A percentile compares a stretch with the other conserved stretches of the same genome.
phyloP scores from a whole-genome alignment of 2,329 filamentous ascomycete species.

The Pseudocercospora crystallina region DNA sequence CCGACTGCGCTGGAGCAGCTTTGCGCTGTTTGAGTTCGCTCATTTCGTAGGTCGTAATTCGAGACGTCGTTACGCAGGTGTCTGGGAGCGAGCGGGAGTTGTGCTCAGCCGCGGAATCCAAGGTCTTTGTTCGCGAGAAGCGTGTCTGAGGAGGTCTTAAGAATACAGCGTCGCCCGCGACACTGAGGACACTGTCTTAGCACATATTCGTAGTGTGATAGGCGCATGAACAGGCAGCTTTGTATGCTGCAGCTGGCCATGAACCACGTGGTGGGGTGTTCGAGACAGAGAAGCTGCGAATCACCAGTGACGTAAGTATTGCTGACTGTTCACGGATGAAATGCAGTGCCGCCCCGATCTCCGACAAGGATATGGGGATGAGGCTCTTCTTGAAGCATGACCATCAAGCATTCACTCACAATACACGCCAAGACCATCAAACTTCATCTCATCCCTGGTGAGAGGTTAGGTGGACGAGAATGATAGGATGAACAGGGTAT shows the following conservation, averaged over 20 bases:
- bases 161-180: slow-evolving; percentile 16
- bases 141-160: no score
- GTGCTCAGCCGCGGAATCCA: no score
- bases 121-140: no score
- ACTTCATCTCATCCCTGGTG: no score
- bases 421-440: no score
- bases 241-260: not conserved
- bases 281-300: no score
- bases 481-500: slow-evolving; percentile 33
- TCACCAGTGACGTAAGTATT: no score
- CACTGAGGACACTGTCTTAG: slow-evolving; percentile 6
- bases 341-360: no score
- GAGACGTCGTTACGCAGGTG: not conserved
- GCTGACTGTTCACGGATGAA: no score
- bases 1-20: slow-evolving; percentile 10
- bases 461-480: slow-evolving; percentile 10
- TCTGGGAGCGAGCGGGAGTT: not conserved
- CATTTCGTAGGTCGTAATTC: slow-evolving; percentile 10
- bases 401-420: no score
- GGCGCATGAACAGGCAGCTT: not conserved
- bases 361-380: no score
- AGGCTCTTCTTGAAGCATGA: no score
- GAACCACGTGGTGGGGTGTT: slow-evolving; percentile 1
- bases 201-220: not conserved
- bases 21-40: slow-evolving; percentile 28